phyloP scores from a whole-genome alignment of 2,329 filamentous ascomycete genomes.

The Dactylellina drechsleri region DNA sequence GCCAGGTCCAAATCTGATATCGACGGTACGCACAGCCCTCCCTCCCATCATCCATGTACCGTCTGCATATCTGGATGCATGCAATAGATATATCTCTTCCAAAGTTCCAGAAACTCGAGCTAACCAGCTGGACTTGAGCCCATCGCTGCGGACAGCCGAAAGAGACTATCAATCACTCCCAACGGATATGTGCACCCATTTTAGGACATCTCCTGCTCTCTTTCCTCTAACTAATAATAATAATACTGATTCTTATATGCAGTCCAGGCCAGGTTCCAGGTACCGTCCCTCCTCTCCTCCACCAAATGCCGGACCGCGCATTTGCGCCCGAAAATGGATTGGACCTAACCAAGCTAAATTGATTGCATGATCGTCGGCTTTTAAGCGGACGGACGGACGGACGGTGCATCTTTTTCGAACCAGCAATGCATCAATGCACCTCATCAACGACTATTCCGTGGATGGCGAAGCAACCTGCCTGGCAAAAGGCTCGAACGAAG shows the following conservation, averaged over 20 bases:
- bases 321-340: slow-evolving; percentile 53
- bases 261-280: neutral
- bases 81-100: slow-evolving; percentile 10
- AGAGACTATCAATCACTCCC: neutral
- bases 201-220: slow-evolving; percentile 17
- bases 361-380: slow-evolving; percentile 16
- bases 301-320: slow-evolving; percentile 45
- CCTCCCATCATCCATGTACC: neutral
- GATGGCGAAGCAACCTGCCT: no score
- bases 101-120: slow-evolving; percentile 34
- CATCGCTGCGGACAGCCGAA: slow-evolving; percentile 34
- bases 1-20: no score
- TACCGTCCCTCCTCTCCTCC: slow-evolving; percentile 4
- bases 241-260: neutral
- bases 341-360: neutral
- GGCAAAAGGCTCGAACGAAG: no score
- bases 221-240: neutral
- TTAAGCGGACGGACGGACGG: slow-evolving; percentile 19
- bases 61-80: slow-evolving; percentile 30
- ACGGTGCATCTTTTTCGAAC: no score
- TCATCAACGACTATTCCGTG: no score
- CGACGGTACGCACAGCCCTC: no score
- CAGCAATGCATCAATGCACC: slow-evolving; percentile 26
- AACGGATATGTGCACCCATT: slow-evolving; percentile 30
- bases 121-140: neutral